Conservation (phyloP, 1,139 yeast species). For the Pneumocystis canis region DNA sequence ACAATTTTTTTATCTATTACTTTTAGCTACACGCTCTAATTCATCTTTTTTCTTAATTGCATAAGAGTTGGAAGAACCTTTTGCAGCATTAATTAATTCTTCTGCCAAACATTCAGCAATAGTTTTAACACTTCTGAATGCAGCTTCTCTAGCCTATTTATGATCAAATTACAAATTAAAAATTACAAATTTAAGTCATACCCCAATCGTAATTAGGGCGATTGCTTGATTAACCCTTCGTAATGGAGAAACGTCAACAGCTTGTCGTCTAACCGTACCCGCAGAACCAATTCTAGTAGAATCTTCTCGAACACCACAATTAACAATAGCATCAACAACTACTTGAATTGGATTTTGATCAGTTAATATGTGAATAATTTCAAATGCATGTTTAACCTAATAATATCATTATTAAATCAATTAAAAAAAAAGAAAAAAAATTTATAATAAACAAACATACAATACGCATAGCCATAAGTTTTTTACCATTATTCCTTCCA, state of each 20-base stretch:
- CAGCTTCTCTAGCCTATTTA: slow-evolving; percentile 73
- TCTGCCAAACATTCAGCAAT: slow-evolving; percentile 99
- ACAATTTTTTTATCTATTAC: slow-evolving; percentile 74
- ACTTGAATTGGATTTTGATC: slow-evolving; percentile 99
- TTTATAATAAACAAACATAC: too few species aligned
- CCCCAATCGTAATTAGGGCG: slow-evolving; percentile 92
- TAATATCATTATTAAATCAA: not conserved
- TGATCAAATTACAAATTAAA: not conserved
- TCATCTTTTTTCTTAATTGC: slow-evolving; percentile 99
- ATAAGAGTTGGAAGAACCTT: slow-evolving; percentile 99
- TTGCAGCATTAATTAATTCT: slow-evolving; percentile 99
- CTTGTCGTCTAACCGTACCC: slow-evolving; percentile 99
- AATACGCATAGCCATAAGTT: slow-evolving; percentile 99
- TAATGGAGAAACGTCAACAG: slow-evolving; percentile 99
- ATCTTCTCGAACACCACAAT: slow-evolving; percentile 99
- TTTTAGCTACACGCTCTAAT: slow-evolving; percentile 99
- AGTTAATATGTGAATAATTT: slow-evolving; percentile 92
- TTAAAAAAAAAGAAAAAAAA: slow-evolving; percentile 46
- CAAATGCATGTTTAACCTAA: slow-evolving; percentile 31
- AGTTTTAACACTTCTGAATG: slow-evolving; percentile 99
- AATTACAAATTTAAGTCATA: slow-evolving; percentile 21
- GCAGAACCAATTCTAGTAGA: slow-evolving; percentile 99
- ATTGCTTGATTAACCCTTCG: slow-evolving; percentile 99
- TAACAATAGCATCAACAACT: slow-evolving; percentile 96
- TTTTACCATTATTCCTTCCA: slow-evolving; percentile 99